phyloP scores from a whole-genome alignment of 441 rosid species.

The Arabidopsis lyrata region DNA sequence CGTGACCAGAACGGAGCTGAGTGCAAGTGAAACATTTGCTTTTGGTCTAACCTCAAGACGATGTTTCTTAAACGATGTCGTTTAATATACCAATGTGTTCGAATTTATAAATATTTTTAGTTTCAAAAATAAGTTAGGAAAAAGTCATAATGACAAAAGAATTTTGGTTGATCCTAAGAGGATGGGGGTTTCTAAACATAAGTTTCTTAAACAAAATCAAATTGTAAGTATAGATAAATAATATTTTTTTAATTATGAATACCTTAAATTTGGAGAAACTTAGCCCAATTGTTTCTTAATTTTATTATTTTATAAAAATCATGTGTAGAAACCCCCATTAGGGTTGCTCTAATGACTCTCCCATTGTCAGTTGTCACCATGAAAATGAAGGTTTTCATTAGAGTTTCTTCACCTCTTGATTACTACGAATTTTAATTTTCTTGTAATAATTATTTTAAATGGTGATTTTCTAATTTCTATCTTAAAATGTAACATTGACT shows the following conservation, averaged over 20 bases:
- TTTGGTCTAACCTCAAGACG: constrained; percentile 6
- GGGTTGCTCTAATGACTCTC: constrained; percentile 40
- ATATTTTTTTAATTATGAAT: too few species aligned
- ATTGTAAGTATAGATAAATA: too few species aligned
- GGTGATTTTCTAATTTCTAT: too few species aligned
- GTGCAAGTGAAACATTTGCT: constrained; percentile 20
- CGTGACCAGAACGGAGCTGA: constrained; percentile 37
- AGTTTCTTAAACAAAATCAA: too few species aligned
- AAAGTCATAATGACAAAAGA: constrained; percentile 34
- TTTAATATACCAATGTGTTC: neutral
- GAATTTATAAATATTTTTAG: neutral
- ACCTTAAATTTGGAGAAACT: too few species aligned
- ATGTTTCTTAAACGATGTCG: constrained; percentile 13
- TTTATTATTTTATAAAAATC: too few species aligned
- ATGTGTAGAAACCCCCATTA: too few species aligned
- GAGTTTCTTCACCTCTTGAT: neutral
- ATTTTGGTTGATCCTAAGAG: too few species aligned
- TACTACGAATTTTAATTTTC: neutral
- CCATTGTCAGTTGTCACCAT: constrained; percentile 43
- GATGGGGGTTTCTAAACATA: too few species aligned
- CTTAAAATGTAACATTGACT: too few species aligned
- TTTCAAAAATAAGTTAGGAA: constrained; percentile 13
- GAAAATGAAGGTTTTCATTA: constrained; percentile 43
- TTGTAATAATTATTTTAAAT: too few species aligned
- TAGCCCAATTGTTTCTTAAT: too few species aligned